Base-by-base conservation (phyloP, 169 alveolate genomes). In the Haemoproteus tartakovskyi region DNA sequence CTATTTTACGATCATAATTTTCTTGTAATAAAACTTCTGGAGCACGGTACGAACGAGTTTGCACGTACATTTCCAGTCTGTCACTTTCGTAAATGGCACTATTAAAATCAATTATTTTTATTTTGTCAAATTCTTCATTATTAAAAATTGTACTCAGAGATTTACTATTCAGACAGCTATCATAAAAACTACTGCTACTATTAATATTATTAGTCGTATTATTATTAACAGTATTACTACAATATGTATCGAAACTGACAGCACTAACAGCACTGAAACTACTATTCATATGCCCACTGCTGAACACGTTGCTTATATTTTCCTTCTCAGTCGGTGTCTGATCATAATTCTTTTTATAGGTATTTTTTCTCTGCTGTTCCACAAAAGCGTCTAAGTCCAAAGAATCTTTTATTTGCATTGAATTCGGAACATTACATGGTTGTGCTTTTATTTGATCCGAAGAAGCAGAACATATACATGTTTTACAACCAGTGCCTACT, bases 11-110 rank as follows among this genome's bases (percentile, higher is more conserved):
- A 87, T 95, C 99, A 80, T 97, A 98, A 51, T 96, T 95, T 63
- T 97, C 95, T 46, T 99, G 99, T 61, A 98, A 90, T 41, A 96
- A 92, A 50, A 92, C 99, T 88, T 97, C 99, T n/a, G 99, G 99
- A 1, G 99, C 99, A 51, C 99, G 81, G 85, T 98, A 97, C 19
- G 97, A 90, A 56, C 99, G 86, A 36, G 98, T 93, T 87, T 98
- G 98, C 4, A 97, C 94, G 84, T 98, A 98, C 61, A 95, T 89
- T 62, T 91, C 88, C 47, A 95, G 84, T 48, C 93, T 92, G 70
- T 97, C 99, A 79, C 93, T 94, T n/a, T 92, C 91, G 64, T 91
- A 95, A 87, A 98, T 95, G 47, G 95, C 83, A 26, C 98, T 93
- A 8, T 99, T 99, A 83, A 96, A 97, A 80, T 97, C 99, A 27